Percentiles rank a stretch among this genome's conserved stretches.
phyloP scores from a whole-genome alignment of 2,329 filamentous ascomycete genomes.

The Ceratocystiopsis minuta region DNA sequence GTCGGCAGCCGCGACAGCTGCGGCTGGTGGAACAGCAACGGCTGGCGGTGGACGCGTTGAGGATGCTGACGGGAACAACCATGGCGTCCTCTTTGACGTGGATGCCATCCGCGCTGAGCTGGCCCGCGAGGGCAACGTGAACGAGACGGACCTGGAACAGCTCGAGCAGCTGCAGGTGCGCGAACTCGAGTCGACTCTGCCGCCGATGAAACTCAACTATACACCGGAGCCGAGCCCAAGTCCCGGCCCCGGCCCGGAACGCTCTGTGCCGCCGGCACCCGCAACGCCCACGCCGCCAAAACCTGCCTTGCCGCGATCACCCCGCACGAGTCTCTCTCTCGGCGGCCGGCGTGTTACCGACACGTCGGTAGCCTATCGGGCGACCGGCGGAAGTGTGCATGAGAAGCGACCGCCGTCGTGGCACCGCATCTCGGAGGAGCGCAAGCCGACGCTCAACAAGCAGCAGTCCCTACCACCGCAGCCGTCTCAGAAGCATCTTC shows the following conservation, averaged over 20 bases:
- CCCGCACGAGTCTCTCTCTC: slow-evolving; percentile 11
- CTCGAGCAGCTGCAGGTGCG: slow-evolving; percentile 40
- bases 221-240: slow-evolving; percentile 11
- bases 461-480: background rate
- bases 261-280: slow-evolving; percentile 12
- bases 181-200: slow-evolving; percentile 74
- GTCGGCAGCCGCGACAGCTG: background rate
- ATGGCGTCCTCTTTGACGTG: slow-evolving; percentile 73
- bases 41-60: slow-evolving; percentile 21
- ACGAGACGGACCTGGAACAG: slow-evolving; percentile 10
- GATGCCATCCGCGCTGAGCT: slow-evolving; percentile 84
- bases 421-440: slow-evolving; percentile 10
- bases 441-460: slow-evolving; percentile 12
- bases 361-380: slow-evolving; percentile 3
- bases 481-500: background rate
- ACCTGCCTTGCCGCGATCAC: slow-evolving; percentile 11
- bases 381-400: background rate
- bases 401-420: slow-evolving; percentile 1
- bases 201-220: slow-evolving; percentile 68
- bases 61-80: slow-evolving; percentile 32
- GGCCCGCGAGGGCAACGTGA: slow-evolving; percentile 41
- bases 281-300: slow-evolving; percentile 11
- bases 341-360: slow-evolving; percentile 2
- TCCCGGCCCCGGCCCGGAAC: background rate
- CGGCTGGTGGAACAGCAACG: background rate